Evolutionary conservation across 768 basidiomycete genomes (phyloP), one percentile per base, ranked within the genome.

Genomic region (Kwoniella heveanensis): DNA sequence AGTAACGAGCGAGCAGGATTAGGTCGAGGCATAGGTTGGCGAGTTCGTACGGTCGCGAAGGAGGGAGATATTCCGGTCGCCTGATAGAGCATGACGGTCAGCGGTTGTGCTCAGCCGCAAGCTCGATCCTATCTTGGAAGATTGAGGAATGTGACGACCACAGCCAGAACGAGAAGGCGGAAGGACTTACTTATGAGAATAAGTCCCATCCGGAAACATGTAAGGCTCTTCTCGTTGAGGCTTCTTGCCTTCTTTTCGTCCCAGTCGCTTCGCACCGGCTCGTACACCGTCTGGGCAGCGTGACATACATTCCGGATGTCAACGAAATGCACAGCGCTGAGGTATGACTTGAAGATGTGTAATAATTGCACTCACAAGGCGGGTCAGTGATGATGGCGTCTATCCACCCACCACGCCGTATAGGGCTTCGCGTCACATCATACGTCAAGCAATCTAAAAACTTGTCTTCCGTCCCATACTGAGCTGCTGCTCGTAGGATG

Each of bases 301-400:
- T 24, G 22, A 44, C 10, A 12, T 29, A 17, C 22, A 52, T 19
- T n/a, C n/a, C n/a, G n/a, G n/a, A n/a, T n/a, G n/a, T n/a, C n/a
- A n/a, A n/a, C n/a, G n/a, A n/a, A n/a, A n/a, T n/a, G n/a, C n/a
- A n/a, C n/a, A n/a, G n/a, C n/a, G n/a, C n/a, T n/a, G n/a, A n/a
- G n/a, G n/a, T n/a, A n/a, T n/a, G n/a, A n/a, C n/a, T n/a, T n/a
- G n/a, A n/a, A n/a, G 19, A 8, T 39, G 13, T 9, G 2, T 44
- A 19, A 36, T 36, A 22, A 24, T 25, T 21, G 4, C 17, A 79
- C 89, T 76, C 80, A 92, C 92, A 96, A 12, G 93, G 93, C 49
- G 93, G 93, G 79, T 96, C 93, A 0, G 93, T 94, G 32, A 96
- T 82, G 65, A 98, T 93, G 0, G 94, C 92, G 72, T 99, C 96